Evolutionary conservation across 768 basidiomycete genomes (phyloP), one percentile per base, ranked within the genome.

Genomic region (Dioszegia aurantiaca): DNA sequence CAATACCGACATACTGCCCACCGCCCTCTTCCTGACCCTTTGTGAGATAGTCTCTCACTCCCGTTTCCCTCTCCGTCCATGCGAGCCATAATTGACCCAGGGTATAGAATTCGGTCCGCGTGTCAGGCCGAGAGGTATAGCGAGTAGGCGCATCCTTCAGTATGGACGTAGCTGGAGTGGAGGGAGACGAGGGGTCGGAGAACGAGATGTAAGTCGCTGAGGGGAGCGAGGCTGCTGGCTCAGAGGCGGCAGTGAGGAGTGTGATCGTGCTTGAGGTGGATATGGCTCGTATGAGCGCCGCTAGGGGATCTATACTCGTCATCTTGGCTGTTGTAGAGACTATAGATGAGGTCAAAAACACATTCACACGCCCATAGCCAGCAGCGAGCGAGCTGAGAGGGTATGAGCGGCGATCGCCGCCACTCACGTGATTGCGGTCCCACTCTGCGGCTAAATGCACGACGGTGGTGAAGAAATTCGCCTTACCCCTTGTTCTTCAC

Each of bases 11-110:
- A 72, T 90, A 83, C 1, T 83, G 80, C 28, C 91, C 78, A 0
- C 89, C 87, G 41, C 81, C 81, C 68, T 88, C 87, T 36, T 53
- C 51, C 55, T 89, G 81, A 1, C 87, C 86, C 67, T 88, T 86
- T 71, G 86, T 87, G 84, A 94, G 85, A 78, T 98, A 98, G 63
- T 93, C 90, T 16, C 87, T 88, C 28, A 85, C 84, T 0, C 84
- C 80, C 0, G 84, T 83, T 72, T 89, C 88, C 44, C 83, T 80
- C 30, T 87, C 80, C 3, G 85, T 78, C 87, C 87, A 98, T 27
- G 87, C 86, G n/a, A 93, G 80, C 65, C 88, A 87, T 9, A 98
- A 80, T 1, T 90, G 87, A 52, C 88, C 87, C 14, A 92, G 77
- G 10, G 87, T 82, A 76, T 87, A 90, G 63, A 87, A 87, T 46